These are phyloP conservation scores for Penicillium cataractarum DNA, from an alignment of 495 filamentous ascomycete genomes.

Conservation along the genomic window DNA sequence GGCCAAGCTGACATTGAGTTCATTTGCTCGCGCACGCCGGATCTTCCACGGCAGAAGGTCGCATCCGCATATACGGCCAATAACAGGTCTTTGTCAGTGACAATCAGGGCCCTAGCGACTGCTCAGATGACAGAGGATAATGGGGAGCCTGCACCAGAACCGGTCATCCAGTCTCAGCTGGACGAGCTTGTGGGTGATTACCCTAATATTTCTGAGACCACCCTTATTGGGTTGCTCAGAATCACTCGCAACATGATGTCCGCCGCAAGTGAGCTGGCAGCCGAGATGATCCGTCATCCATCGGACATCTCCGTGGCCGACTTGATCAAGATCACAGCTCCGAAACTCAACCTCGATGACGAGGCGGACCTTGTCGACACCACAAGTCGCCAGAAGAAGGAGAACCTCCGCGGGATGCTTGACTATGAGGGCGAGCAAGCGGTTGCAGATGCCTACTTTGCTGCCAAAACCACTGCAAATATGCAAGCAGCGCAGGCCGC, in stretches of 20 bases:
- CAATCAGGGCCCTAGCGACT: slow-evolving; percentile 57
- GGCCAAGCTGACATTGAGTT: slow-evolving; percentile 62
- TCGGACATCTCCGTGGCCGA: slow-evolving; percentile 39
- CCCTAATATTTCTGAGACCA: slow-evolving; percentile 45
- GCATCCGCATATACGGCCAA: slow-evolving; percentile 65
- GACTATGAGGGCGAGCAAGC: slow-evolving; percentile 33
- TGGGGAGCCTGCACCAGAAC: slow-evolving; percentile 44
- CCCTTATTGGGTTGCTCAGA: slow-evolving; percentile 53
- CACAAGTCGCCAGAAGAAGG: background rate
- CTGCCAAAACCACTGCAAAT: slow-evolving; percentile 53
- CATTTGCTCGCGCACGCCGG: slow-evolving; percentile 50
- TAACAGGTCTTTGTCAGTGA: slow-evolving; percentile 57
- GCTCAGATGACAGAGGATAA: slow-evolving; percentile 31
- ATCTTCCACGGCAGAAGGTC: slow-evolving; percentile 53
- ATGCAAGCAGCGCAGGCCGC: slow-evolving; percentile 63
- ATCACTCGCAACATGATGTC: slow-evolving; percentile 59
- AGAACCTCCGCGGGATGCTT: slow-evolving; percentile 13
- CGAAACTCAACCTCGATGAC: slow-evolving; percentile 35
- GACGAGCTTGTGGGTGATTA: slow-evolving; percentile 59
- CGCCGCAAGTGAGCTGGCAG: slow-evolving; percentile 62
- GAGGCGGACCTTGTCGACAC: slow-evolving; percentile 25
- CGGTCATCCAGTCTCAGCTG: slow-evolving; percentile 49
- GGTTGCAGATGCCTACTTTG: slow-evolving; percentile 41
- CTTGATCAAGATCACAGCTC: slow-evolving; percentile 44
- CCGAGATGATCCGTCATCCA: slow-evolving; percentile 43